These are phyloP conservation scores for Candida parachauliodes DNA, from an alignment of 805 yeast genomes.

Conservation along the genomic window DNA sequence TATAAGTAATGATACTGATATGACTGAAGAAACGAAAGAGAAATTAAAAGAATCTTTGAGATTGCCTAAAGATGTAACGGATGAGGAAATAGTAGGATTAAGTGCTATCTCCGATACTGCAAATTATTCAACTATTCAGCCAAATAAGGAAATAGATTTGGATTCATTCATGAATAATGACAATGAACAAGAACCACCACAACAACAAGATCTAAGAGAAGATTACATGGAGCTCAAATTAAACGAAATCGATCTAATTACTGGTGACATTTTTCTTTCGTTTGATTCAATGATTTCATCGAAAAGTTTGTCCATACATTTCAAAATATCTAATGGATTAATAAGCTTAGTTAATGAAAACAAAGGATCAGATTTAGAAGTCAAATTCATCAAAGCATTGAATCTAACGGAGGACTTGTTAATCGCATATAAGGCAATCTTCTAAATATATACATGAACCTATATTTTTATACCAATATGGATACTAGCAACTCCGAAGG, in stretches of 20 bases:
- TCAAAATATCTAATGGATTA: slow-evolving; percentile 31
- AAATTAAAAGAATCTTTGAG: slow-evolving; percentile 33
- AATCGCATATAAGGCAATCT: slow-evolving; percentile 8
- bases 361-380: slow-evolving; percentile 19
- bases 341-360: slow-evolving; percentile 12
- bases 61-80: slow-evolving; percentile 33
- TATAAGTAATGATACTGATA: slow-evolving; percentile 1
- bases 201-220: neutral
- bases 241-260: slow-evolving; percentile 21
- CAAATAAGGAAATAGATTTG: slow-evolving; percentile 15
- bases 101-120: slow-evolving; percentile 27
- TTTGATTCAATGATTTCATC: slow-evolving; percentile 16
- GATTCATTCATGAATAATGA: slow-evolving; percentile 25
- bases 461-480: slow-evolving; percentile 90
- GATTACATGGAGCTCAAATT: slow-evolving; percentile 15
- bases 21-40: slow-evolving; percentile 21
- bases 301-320: slow-evolving; percentile 14
- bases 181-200: slow-evolving; percentile 8
- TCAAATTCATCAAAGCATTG: slow-evolving; percentile 22
- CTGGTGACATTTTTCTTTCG: slow-evolving; percentile 21
- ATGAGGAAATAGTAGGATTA: slow-evolving; percentile 36
- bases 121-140: slow-evolving; percentile 15
- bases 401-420: slow-evolving; percentile 30
- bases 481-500: slow-evolving; percentile 93
- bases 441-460: slow-evolving; percentile 10